A percentile compares a stretch with the other conserved stretches of the same genome.
These are phyloP conservation scores for Cercospora sp. DNA, from an alignment of 2,329 filamentous ascomycete species.

Conservation along the genomic window DNA sequence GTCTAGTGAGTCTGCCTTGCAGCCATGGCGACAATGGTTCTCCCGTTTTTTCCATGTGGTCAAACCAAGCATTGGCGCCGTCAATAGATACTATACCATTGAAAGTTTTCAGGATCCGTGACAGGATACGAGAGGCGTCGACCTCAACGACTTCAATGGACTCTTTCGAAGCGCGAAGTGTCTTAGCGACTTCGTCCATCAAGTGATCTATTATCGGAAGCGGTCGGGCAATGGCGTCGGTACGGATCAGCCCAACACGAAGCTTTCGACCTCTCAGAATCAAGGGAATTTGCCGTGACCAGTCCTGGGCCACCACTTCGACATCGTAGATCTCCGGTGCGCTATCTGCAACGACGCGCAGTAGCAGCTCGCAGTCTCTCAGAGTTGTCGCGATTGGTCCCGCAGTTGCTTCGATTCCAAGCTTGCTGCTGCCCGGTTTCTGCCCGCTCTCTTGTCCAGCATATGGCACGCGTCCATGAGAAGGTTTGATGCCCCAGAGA, in stretches of 20 bases:
- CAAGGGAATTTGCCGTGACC: conserved; percentile 36
- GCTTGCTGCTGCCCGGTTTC: conserved; percentile 50
- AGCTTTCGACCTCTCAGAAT: conserved; percentile 35
- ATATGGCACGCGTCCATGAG: conserved; percentile 52
- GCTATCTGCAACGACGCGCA: conserved; percentile 56
- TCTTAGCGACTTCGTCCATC: conserved; percentile 48
- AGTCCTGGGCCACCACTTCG: conserved; percentile 45
- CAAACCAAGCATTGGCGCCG: conserved; percentile 57
- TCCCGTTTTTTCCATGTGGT: conserved; percentile 56
- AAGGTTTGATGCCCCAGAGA: conserved; percentile 51
- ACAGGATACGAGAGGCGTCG: conserved; percentile 54
- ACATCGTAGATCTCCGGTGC: conserved; percentile 54
- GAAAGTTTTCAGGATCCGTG: conserved; percentile 57
- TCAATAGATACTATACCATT: conserved; percentile 62
- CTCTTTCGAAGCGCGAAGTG: conserved; percentile 39
- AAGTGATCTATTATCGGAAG: conserved; percentile 53
- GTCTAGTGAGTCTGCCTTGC: conserved; percentile 52
- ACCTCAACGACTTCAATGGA: conserved; percentile 61
- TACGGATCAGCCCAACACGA: conserved; percentile 52
- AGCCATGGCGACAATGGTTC: conserved; percentile 65
- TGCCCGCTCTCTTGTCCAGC: conserved; percentile 54
- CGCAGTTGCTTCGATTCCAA: conserved; percentile 47
- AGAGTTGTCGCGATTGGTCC: conserved; percentile 51
- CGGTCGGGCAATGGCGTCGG: conserved; percentile 54
- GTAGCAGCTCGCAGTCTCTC: conserved; percentile 55